Evolutionary conservation across 805 yeast genomes (phyloP).

Genomic region (Candida glaebosa): DNA sequence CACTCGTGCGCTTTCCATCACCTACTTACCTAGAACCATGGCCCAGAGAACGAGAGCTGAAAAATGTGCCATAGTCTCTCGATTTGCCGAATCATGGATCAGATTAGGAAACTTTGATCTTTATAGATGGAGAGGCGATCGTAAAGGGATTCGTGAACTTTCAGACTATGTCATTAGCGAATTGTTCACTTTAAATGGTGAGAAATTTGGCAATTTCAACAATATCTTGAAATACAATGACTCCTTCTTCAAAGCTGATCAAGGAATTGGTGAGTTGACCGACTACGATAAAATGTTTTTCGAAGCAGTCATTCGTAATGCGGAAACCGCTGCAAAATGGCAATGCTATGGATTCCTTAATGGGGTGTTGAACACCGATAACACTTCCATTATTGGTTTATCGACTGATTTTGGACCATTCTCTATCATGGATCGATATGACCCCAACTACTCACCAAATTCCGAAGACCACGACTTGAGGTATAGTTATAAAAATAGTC

Average conservation of each 20-base stretch:
- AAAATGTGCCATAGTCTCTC: constrained; percentile 76
- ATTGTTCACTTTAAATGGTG: constrained; percentile 43
- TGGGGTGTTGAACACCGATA: constrained; percentile 94
- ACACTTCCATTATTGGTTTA: constrained; percentile 83
- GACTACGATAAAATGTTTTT: constrained; percentile 69
- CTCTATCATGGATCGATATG: constrained; percentile 81
- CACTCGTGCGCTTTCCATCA: constrained; percentile 75
- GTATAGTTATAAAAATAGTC: constrained; percentile 81
- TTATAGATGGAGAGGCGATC: constrained; percentile 68
- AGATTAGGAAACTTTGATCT: constrained; percentile 87
- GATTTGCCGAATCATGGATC: constrained; percentile 86
- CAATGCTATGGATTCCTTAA: constrained; percentile 90
- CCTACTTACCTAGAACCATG: constrained; percentile 66
- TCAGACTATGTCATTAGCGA: constrained; percentile 72
- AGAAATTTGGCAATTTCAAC: constrained; percentile 26
- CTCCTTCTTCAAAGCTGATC: constrained; percentile 16
- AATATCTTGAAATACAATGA: constrained; percentile 16
- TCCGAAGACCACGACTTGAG: constrained; percentile 74
- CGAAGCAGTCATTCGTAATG: constrained; percentile 71
- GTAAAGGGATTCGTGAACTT: constrained; percentile 56
- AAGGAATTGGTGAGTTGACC: constrained; percentile 38
- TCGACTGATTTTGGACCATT: constrained; percentile 95
- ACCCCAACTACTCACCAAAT: constrained; percentile 82
- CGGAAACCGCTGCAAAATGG: constrained; percentile 75
- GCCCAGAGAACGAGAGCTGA: constrained; percentile 75